A percentile compares a stretch with the other conserved stretches of the same genome.
phyloP scores from a whole-genome alignment of 2,329 filamentous ascomycete genomes.

The Nemania sp. region DNA sequence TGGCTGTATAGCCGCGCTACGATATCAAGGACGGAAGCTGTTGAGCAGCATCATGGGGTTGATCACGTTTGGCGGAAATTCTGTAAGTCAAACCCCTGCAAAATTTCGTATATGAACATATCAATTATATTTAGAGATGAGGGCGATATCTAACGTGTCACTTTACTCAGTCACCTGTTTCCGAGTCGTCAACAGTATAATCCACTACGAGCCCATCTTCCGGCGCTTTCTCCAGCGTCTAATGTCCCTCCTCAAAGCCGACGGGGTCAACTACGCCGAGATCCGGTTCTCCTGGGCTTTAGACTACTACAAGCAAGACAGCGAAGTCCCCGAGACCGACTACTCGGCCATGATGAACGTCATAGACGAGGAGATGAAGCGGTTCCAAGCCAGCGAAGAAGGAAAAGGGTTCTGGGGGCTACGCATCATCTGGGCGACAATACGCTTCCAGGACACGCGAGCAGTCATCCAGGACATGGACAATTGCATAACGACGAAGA shows the following conservation, averaged over 20 bases:
- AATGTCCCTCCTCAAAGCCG: slow-evolving; percentile 71
- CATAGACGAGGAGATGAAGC: slow-evolving; percentile 75
- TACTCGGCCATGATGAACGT: slow-evolving; percentile 71
- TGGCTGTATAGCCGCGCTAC: slow-evolving; percentile 78
- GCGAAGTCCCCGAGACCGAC: slow-evolving; percentile 67
- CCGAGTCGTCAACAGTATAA: slow-evolving; percentile 69
- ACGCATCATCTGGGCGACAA: slow-evolving; percentile 80
- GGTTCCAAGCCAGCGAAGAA: slow-evolving; percentile 71
- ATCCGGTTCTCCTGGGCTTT: slow-evolving; percentile 73
- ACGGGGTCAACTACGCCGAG: slow-evolving; percentile 86
- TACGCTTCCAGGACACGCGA: slow-evolving; percentile 66
- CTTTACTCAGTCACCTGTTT: slow-evolving; percentile 58
- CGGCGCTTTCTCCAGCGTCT: slow-evolving; percentile 73
- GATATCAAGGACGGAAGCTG: slow-evolving; percentile 71
- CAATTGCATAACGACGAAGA: slow-evolving; percentile 80
- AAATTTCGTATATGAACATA: background rate
- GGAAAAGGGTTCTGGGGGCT: slow-evolving; percentile 82
- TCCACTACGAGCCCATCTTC: slow-evolving; percentile 91
- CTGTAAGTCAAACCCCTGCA: slow-evolving; percentile 43
- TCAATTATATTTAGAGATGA: background rate
- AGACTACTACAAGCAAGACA: slow-evolving; percentile 67
- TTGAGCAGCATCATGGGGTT: slow-evolving; percentile 80
- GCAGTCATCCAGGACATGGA: slow-evolving; percentile 81
- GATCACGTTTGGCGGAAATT: slow-evolving; percentile 88
- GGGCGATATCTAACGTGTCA: slow-evolving; percentile 5